Base-by-base conservation (phyloP, 306 rosid species). In the Malus orientalis region DNA sequence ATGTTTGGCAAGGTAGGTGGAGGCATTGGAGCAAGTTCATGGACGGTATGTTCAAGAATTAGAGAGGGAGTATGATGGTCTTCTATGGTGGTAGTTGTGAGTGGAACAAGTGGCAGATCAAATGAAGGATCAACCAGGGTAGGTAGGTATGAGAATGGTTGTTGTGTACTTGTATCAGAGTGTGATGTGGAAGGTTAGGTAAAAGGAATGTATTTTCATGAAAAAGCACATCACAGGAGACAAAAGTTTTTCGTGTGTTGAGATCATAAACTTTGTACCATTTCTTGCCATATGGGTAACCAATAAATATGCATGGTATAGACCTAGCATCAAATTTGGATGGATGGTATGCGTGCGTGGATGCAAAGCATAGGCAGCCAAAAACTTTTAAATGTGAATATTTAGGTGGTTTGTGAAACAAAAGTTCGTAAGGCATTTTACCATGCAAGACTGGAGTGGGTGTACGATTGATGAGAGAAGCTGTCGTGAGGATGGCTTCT, bases 31-130 rank as follows among this genome's bases (percentile, higher is more conserved):
- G 0, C 36, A 32, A 6, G 36, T 32, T 32, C 1, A 4, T 32
- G 1, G 36, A 32, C 1, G 1, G 5, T 32, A 32, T 32, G 4
- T 0, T 32, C 36, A 5, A 1, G 1, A 32, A 32, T 4, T 4
- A 5, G 5, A 32, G 5, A 32, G 5, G 36, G 5, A 32, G 1
- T 1, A 1, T 0, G 1, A 1, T 32, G 36, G 1, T 32, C 36
- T 32, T 32, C 36, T 32, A 32, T 32, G 36, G 36, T 32, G 36
- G 36, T 32, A 1, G 5, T 32, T 32, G 1, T 32, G 36, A 32
- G 36, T 5, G 36, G 6, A 33, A 1, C 36, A 33, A 1, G 6
- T 33, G 6, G 1, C 36, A 0, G 36, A 33, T 33, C 36, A 33
- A 33, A 33, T 1, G 6, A 33, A 1, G 1, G 6, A 33, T 33